Conservation (phyloP, 2,329 filamentous ascomycete species). For the Penicillium sp. region DNA sequence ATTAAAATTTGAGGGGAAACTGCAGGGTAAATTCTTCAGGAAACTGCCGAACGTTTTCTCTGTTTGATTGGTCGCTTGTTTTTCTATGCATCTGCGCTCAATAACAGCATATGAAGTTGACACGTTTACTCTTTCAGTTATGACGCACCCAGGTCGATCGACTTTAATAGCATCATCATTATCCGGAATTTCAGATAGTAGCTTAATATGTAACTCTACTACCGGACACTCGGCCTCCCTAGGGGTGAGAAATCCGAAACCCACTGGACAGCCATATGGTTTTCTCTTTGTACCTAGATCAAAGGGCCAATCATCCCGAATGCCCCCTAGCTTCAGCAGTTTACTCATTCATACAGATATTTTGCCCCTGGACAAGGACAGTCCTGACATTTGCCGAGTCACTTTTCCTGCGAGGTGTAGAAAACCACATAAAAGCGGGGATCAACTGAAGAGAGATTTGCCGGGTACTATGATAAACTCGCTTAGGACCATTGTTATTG, state of each 20-base stretch:
- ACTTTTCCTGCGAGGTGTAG: not conserved
- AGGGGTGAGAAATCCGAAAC: not conserved
- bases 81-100: too few species aligned
- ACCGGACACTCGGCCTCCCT: not conserved
- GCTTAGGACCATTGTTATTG: not conserved
- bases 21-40: not conserved
- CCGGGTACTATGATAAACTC: not conserved
- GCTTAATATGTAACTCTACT: not conserved
- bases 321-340: not conserved
- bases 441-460: not conserved
- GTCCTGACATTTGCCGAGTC: not conserved
- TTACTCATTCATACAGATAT: not conserved
- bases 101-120: too few species aligned
- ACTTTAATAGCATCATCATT: not conserved
- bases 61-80: too few species aligned
- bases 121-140: too few species aligned
- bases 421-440: not conserved
- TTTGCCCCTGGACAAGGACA: not conserved
- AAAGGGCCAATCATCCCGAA: not conserved
- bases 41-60: not conserved
- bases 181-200: not conserved
- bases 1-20: not conserved
- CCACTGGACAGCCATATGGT: not conserved
- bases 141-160: not conserved
- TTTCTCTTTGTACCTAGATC: not conserved